A percentile compares a stretch with the other conserved stretches of the same genome.
phyloP scores from a whole-genome alignment of 129 eudicot genomes.

The Solidago caesia region DNA sequence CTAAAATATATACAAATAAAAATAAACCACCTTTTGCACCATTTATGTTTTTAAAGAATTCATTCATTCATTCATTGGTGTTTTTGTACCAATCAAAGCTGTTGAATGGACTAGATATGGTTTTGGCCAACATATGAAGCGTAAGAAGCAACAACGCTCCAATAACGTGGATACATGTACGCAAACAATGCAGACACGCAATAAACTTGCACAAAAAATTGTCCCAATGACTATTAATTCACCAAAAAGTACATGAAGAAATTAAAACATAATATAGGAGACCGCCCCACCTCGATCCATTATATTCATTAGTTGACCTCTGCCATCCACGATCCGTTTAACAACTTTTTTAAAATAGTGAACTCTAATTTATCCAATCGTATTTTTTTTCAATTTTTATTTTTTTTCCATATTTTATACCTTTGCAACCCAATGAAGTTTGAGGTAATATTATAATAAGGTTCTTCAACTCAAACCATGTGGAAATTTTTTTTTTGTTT shows the following conservation, averaged over 20 bases:
- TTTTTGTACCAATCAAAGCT: slow-evolving; percentile 5
- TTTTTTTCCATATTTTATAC: slow-evolving; percentile 2
- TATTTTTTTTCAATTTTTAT: not conserved
- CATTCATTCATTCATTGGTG: not conserved
- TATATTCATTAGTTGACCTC: slow-evolving; percentile 23
- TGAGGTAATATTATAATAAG: not conserved
- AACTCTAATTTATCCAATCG: slow-evolving; percentile 21
- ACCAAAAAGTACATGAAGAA: slow-evolving; percentile 8
- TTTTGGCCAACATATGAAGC: slow-evolving; percentile 13
- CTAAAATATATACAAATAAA: no score
- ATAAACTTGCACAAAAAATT: slow-evolving; percentile 3
- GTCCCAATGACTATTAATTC: not conserved
- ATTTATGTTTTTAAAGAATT: not conserved
- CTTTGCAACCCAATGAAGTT: not conserved
- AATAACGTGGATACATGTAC: slow-evolving; percentile 9
- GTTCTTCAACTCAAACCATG: not conserved
- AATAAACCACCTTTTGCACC: no score
- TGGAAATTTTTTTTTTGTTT: no score
- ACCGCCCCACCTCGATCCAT: slow-evolving; percentile 36
- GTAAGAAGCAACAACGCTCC: slow-evolving; percentile 20
- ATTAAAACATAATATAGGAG: slow-evolving; percentile 2
- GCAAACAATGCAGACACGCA: slow-evolving; percentile 8
- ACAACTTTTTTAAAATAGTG: not conserved
- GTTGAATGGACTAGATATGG: slow-evolving; percentile 19
- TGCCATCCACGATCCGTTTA: slow-evolving; percentile 12